Conservation (phyloP, 306 rosid genomes). For the Trichosanthes cucumerina region DNA sequence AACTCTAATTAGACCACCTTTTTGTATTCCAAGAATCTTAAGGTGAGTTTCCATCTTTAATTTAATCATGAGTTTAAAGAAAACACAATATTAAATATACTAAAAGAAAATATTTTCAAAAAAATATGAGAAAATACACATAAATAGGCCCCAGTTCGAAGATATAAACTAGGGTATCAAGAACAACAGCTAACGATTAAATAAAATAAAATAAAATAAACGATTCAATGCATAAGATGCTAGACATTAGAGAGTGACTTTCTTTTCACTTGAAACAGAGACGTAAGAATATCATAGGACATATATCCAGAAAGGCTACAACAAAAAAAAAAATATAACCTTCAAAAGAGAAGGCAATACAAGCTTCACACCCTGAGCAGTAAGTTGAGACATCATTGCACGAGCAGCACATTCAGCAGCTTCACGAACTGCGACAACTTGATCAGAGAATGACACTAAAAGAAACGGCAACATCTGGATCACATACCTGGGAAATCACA, state of each 20-base stretch:
- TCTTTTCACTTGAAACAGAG: background rate
- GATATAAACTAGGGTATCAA: background rate
- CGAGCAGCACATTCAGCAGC: constrained; percentile 98
- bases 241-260: background rate
- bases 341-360: constrained; percentile 94
- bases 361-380: constrained; percentile 95
- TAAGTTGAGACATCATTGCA: constrained; percentile 98
- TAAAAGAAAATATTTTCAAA: background rate
- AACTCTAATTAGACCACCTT: background rate
- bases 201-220: background rate
- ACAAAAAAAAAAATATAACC: constrained; percentile 30
- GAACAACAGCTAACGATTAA: background rate
- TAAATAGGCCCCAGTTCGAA: background rate
- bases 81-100: background rate
- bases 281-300: background rate
- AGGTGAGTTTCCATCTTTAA: background rate
- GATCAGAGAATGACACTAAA: constrained; percentile 94
- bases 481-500: constrained; percentile 58
- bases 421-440: constrained; percentile 92
- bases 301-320: background rate
- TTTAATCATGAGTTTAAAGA: background rate
- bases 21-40: background rate
- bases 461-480: constrained; percentile 86
- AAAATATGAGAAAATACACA: background rate
- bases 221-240: background rate